These are phyloP conservation scores for Zygosaccharomyces lentus DNA, from an alignment of 805 yeast genomes.

Conservation along the genomic window DNA sequence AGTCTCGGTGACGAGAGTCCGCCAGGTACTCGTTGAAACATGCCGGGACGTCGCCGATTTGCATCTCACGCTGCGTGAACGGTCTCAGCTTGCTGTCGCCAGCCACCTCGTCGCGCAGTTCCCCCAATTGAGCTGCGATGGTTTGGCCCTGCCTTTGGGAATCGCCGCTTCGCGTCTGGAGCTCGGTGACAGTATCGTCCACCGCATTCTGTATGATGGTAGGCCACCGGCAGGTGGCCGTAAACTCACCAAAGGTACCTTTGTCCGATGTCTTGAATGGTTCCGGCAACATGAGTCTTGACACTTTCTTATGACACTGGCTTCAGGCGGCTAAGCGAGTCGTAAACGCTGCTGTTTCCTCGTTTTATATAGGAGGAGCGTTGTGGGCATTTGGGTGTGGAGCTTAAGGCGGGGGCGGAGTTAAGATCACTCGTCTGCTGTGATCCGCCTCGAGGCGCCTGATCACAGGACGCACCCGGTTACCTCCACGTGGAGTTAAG, in stretches of 20 bases:
- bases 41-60: constrained; percentile 41
- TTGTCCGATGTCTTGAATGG: constrained; percentile 62
- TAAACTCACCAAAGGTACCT: constrained; percentile 75
- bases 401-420: not conserved
- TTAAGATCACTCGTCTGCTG: not conserved
- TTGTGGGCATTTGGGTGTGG: not conserved
- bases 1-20: constrained; percentile 14
- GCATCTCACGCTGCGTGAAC: constrained; percentile 40
- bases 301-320: not conserved
- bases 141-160: constrained; percentile 43
- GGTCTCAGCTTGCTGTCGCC: constrained; percentile 41
- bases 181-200: constrained; percentile 49
- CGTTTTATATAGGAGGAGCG: not conserved
- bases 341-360: not conserved
- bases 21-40: constrained; percentile 55
- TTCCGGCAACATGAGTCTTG: constrained; percentile 24
- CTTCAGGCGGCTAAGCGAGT: not conserved
- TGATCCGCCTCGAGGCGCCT: too few relatives aligned
- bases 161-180: constrained; percentile 27
- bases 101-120: constrained; percentile 43
- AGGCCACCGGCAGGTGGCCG: constrained; percentile 85
- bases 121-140: constrained; percentile 41
- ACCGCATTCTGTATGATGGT: constrained; percentile 65
- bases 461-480: too few relatives aligned
- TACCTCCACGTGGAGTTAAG: too few relatives aligned